phyloP scores from a whole-genome alignment of 179 eudicot species.

The Camellia oleifera region DNA sequence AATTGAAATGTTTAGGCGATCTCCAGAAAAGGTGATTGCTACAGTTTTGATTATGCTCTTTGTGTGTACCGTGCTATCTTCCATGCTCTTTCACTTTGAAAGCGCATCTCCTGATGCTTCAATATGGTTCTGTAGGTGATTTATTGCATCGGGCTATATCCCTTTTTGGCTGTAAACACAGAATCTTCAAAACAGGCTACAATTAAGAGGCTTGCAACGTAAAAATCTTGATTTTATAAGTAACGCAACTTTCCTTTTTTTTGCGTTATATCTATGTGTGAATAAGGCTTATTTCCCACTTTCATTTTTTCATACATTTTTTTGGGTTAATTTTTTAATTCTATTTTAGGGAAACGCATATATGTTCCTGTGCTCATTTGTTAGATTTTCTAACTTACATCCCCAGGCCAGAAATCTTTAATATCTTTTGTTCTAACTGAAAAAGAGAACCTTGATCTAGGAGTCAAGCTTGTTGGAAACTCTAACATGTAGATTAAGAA shows the following conservation, averaged over 20 bases:
- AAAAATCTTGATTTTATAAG: constrained; percentile 22
- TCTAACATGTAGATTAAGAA: not conserved
- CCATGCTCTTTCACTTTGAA: constrained; percentile 1
- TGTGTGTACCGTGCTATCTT: constrained; percentile 11
- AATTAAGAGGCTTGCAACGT: constrained; percentile 67
- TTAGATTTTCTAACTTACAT: not conserved
- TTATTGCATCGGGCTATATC: constrained; percentile 70
- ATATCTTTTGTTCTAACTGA: not conserved
- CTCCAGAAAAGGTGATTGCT: constrained; percentile 54
- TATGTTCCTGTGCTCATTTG: not conserved
- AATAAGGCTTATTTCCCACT: not conserved
- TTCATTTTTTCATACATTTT: not conserved
- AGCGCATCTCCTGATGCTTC: constrained; percentile 10
- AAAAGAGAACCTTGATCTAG: not conserved
- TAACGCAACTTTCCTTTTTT: constrained; percentile 10
- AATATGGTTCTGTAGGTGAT: constrained; percentile 42
- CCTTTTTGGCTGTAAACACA: constrained; percentile 67
- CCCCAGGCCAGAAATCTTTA: not conserved
- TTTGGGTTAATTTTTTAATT: not conserved
- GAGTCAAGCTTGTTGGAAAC: not conserved
- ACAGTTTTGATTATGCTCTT: not conserved
- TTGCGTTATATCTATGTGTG: not conserved
- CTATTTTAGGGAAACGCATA: not conserved
- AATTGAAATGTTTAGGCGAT: constrained; percentile 57
- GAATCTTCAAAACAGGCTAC: constrained; percentile 51